Evolutionary conservation across 495 filamentous ascomycete genomes (phyloP).

Genomic region (Cudoniella acicularis): DNA sequence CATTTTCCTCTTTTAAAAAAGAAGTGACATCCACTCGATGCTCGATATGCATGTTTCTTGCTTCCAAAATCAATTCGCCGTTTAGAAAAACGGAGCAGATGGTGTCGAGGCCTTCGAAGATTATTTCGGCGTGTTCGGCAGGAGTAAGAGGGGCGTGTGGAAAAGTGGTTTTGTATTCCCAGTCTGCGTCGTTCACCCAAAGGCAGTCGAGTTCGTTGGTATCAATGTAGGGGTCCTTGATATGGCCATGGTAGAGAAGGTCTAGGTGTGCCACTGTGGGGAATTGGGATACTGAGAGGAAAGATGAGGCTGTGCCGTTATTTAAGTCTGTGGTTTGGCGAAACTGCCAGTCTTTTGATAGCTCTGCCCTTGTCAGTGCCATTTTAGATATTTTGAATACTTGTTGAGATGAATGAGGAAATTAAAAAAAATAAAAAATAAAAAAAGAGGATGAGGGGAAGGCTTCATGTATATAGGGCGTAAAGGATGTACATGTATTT

Average conservation of each 20-base stretch:
- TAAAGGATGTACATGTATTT: background rate
- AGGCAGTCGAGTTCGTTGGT: conserved; percentile 60
- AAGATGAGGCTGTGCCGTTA: background rate
- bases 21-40: conserved; percentile 56
- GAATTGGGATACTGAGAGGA: background rate
- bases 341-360: background rate
- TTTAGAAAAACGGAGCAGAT: conserved; percentile 67
- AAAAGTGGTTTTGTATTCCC: conserved; percentile 37
- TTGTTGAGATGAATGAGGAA: background rate
- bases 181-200: conserved; percentile 66
- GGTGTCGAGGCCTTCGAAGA: conserved; percentile 72
- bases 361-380: background rate
- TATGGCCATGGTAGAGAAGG: conserved; percentile 49
- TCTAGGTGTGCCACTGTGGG: conserved; percentile 46
- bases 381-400: no score
- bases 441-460: background rate
- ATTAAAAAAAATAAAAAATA: background rate
- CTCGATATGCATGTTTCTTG: conserved; percentile 67
- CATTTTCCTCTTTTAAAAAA: conserved; percentile 32
- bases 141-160: conserved; percentile 18
- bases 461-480: background rate
- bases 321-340: background rate
- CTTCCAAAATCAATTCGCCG: conserved; percentile 50
- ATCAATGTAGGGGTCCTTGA: conserved; percentile 56
- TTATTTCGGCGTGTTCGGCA: conserved; percentile 42